A percentile compares a stretch with the other conserved stretches of the same genome.
Evolutionary conservation across 257 asterid species (phyloP).

Genomic region (Coffea eugenioides): DNA sequence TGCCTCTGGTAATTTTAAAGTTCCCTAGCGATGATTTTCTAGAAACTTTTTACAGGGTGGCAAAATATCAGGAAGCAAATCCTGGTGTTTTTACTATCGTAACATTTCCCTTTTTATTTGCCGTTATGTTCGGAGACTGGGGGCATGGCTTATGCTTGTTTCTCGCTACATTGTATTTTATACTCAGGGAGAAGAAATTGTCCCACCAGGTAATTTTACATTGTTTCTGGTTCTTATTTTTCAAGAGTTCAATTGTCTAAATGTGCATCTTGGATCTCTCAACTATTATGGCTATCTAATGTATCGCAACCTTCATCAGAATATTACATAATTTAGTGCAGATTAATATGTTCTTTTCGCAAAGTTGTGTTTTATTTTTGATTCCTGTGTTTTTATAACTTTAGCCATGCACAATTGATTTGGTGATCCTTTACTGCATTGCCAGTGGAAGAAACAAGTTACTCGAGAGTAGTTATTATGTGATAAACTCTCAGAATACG

Average conservation of each 20-base stretch:
- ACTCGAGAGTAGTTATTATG: neutral
- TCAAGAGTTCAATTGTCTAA: neutral
- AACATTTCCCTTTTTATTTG: constrained; percentile 66
- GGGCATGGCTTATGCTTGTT: constrained; percentile 70
- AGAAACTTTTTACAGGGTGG: constrained; percentile 38
- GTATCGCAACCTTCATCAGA: neutral
- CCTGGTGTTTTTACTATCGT: constrained; percentile 60
- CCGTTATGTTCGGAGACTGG: constrained; percentile 76
- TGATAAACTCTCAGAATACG: neutral
- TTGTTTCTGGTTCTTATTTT: neutral
- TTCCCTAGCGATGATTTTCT: neutral
- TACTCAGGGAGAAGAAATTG: constrained; percentile 52
- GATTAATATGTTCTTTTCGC: neutral
- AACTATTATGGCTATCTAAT: neutral
- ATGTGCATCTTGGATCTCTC: neutral
- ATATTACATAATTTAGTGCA: neutral
- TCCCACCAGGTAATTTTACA: constrained; percentile 41
- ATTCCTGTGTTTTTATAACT: neutral
- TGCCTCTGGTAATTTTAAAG: neutral
- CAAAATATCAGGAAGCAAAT: constrained; percentile 66
- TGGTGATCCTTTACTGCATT: neutral
- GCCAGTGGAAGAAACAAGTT: neutral
- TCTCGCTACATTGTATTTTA: constrained; percentile 47
- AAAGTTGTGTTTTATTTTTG: neutral
- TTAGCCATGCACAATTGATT: neutral